Evolutionary conservation across 2,329 filamentous ascomycete species (phyloP).

Genomic region (Aureobasidium sp.): DNA sequence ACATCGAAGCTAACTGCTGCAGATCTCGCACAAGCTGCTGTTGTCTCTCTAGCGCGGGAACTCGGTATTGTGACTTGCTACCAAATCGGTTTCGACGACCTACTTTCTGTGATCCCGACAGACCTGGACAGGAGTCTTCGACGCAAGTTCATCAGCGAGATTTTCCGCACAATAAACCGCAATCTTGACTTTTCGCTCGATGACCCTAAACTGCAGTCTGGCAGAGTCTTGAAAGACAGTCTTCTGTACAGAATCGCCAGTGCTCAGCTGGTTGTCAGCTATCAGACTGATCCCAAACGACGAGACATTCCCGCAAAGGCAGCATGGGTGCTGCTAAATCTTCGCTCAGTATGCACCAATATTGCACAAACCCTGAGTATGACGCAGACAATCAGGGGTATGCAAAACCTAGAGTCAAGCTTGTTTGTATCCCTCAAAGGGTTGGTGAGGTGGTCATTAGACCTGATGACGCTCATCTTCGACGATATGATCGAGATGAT

Average conservation of each 20-base stretch:
- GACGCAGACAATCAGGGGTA: conserved; percentile 14
- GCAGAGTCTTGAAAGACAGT: conserved; percentile 60
- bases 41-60: conserved; percentile 26
- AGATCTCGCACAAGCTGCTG: conserved; percentile 19
- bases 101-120: conserved; percentile 34
- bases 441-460: conserved; percentile 69
- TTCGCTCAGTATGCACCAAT: conserved; percentile 50
- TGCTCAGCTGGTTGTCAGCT: conserved; percentile 70
- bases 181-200: conserved; percentile 78
- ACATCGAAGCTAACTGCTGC: background rate
- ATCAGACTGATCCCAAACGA: conserved; percentile 47
- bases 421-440: conserved; percentile 64
- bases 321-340: conserved; percentile 63
- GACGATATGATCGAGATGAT: conserved; percentile 38
- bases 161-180: conserved; percentile 61
- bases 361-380: conserved; percentile 19
- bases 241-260: conserved; percentile 68
- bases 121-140: conserved; percentile 46
- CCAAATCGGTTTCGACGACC: conserved; percentile 41
- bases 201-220: conserved; percentile 49
- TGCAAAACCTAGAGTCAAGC: conserved; percentile 38
- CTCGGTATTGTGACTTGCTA: conserved; percentile 27
- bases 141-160: conserved; percentile 57
- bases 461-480: conserved; percentile 50
- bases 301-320: conserved; percentile 64